Base-by-base conservation (phyloP, 805 yeast species). In the Trichomonascus vanleenenianus region DNA sequence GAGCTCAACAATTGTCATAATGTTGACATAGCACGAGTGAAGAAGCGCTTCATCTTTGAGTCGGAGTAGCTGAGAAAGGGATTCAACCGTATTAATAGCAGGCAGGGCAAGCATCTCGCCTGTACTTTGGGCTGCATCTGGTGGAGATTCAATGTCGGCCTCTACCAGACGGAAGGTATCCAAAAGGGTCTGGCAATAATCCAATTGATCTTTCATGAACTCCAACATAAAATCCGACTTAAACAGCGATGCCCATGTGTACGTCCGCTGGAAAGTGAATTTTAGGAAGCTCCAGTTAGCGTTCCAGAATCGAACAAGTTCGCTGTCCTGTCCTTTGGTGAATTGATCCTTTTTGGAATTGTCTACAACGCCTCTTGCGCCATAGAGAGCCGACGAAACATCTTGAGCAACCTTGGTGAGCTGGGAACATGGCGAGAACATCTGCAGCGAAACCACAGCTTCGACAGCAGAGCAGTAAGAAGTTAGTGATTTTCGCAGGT, bases 141-240 rank as follows among this genome's bases (percentile, higher is more conserved):
- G 31, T 25, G 19, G 19, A 2, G 47, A 19, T 2, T 52, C 42
- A 30, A 60, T 15, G 35, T 58, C 62, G 2, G 63, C 61, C 15
- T 60, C 64, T 35, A 79, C 59, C n/a, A 74, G 68, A 48, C 80
- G 69, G 56, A 76, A 83, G 2, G 89, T 77, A 45, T 74, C 79
- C n/a, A 89, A 60, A 30, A 89, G 65, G 1, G 72, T 62, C 50
- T 81, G 80, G 48, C 95, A 81, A 30, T 85, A 69, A 54, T 89
- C 96, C 42, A 91, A 70, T 0, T 86, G 81, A 58, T 87, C 96
- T 60, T 95, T 75, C 2, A 96, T 85, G 54, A 87, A 89, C 46
- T 88, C 95, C 37, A 81, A 74, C 54, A 86, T 68, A 42, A 74
- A 74, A 0, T 71, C 68, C 16, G 75, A 68, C 25, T 75, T 75